phyloP scores from a whole-genome alignment of 768 basidiomycete genomes.

The Podaxis carcinomalis region DNA sequence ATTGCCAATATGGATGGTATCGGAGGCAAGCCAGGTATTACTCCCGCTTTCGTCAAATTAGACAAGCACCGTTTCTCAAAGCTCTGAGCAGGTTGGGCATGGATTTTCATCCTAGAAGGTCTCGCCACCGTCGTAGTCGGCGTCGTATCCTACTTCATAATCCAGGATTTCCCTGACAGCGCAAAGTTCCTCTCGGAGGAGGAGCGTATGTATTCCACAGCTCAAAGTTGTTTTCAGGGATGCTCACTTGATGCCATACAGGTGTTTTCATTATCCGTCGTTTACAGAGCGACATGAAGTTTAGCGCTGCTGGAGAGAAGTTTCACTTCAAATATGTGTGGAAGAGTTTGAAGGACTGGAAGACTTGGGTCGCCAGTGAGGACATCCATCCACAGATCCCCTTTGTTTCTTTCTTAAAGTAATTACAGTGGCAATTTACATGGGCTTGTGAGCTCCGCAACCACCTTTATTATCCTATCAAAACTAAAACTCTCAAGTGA shows the following conservation, averaged over 20 bases:
- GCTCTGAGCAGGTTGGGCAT: slow-evolving; percentile 44
- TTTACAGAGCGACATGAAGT: slow-evolving; percentile 59
- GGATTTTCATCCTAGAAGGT: slow-evolving; percentile 77
- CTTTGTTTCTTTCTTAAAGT: neutral
- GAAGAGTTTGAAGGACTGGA: slow-evolving; percentile 65
- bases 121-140: slow-evolving; percentile 59
- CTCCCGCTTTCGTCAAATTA: slow-evolving; percentile 29
- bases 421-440: slow-evolving; percentile 58
- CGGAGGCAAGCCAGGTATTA: slow-evolving; percentile 52
- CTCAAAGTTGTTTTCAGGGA: neutral
- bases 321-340: slow-evolving; percentile 53
- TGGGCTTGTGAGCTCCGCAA: slow-evolving; percentile 53
- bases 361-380: slow-evolving; percentile 69
- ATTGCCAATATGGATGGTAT: slow-evolving; percentile 71
- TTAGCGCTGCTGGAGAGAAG: slow-evolving; percentile 58
- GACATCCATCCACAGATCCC: slow-evolving; percentile 4
- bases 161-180: slow-evolving; percentile 76
- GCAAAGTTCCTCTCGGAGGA: slow-evolving; percentile 64
- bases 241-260: slow-evolving; percentile 17
- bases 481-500: slow-evolving; percentile 31
- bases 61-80: neutral
- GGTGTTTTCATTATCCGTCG: slow-evolving; percentile 62
- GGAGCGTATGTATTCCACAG: slow-evolving; percentile 41
- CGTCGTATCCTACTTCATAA: slow-evolving; percentile 62
- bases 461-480: slow-evolving; percentile 3